A percentile compares a stretch with the other conserved stretches of the same genome.
phyloP scores from a whole-genome alignment of 768 basidiomycete species.

The Gloeostereum incarnatum region DNA sequence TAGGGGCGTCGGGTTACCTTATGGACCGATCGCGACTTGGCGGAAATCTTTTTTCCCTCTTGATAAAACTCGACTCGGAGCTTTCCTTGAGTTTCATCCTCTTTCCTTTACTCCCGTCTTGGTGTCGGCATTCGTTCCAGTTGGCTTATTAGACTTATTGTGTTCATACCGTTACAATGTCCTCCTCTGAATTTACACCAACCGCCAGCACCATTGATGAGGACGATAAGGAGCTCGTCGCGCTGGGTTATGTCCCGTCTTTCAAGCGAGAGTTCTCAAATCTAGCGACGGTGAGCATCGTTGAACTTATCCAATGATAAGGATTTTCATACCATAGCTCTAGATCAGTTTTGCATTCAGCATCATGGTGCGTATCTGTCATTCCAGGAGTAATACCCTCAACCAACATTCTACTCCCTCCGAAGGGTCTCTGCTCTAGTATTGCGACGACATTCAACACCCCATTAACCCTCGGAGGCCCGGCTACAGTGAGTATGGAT shows the following conservation, averaged over 20 bases:
- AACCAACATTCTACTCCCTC: slow-evolving; percentile 1
- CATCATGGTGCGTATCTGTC: slow-evolving; percentile 44
- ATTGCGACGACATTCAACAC: slow-evolving; percentile 76
- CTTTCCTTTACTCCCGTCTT: no score
- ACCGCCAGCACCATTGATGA: slow-evolving; percentile 35
- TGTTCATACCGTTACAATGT: no score
- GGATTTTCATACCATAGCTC: neutral
- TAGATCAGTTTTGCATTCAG: slow-evolving; percentile 73
- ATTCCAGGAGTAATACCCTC: neutral
- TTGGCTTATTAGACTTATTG: no score
- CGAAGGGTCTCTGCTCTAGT: slow-evolving; percentile 62
- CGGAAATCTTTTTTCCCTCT: no score
- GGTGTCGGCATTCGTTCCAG: no score
- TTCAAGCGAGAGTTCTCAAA: slow-evolving; percentile 84
- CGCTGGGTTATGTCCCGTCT: slow-evolving; percentile 65
- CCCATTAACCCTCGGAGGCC: slow-evolving; percentile 59
- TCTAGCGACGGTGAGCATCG: slow-evolving; percentile 55
- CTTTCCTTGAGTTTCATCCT: no score
- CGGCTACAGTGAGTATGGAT: slow-evolving; percentile 49
- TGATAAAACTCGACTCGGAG: no score
- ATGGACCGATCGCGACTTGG: no score
- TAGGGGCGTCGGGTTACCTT: no score
- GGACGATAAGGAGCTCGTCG: slow-evolving; percentile 58
- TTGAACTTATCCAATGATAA: neutral
- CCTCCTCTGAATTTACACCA: no score